Evolutionary conservation across 805 yeast genomes (phyloP).

Genomic region (Starmerella riodocensis): DNA sequence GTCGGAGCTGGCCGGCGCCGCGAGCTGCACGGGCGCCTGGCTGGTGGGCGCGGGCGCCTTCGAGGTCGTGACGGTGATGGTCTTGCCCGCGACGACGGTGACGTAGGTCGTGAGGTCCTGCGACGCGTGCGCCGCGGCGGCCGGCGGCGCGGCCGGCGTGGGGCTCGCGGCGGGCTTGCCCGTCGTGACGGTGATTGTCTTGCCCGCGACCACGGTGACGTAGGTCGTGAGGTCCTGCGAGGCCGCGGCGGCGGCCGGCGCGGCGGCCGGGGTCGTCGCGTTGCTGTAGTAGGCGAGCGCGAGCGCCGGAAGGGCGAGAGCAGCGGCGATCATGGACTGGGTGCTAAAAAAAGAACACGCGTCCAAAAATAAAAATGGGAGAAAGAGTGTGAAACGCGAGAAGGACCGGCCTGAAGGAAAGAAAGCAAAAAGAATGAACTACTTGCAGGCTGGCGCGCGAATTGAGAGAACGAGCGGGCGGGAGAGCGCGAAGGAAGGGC

Average conservation of each 20-base stretch:
- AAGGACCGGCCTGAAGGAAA: not conserved
- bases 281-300: constrained; percentile 3
- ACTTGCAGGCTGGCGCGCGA: not conserved
- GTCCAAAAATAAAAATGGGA: not conserved
- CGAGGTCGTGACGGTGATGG: constrained; percentile 14
- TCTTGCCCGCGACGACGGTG: constrained; percentile 16
- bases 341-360: not conserved
- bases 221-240: constrained; percentile 10
- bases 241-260: not conserved
- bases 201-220: constrained; percentile 19
- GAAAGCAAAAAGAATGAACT: not conserved
- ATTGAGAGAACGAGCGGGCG: too few relatives aligned
- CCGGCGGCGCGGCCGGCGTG: not conserved
- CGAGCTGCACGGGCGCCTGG: constrained; percentile 2
- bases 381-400: not conserved
- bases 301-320: constrained; percentile 4
- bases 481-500: too few relatives aligned
- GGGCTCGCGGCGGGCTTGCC: constrained; percentile 11
- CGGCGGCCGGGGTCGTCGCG: not conserved
- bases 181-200: constrained; percentile 20
- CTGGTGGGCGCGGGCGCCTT: not conserved
- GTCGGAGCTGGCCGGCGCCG: constrained; percentile 1
- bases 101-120: constrained; percentile 9
- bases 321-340: not conserved
- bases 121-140: not conserved